Evolutionary conservation across 139 green algal species (phyloP), one percentile per base, ranked within the genome.

Genomic region (Micractinium conductrix): DNA sequence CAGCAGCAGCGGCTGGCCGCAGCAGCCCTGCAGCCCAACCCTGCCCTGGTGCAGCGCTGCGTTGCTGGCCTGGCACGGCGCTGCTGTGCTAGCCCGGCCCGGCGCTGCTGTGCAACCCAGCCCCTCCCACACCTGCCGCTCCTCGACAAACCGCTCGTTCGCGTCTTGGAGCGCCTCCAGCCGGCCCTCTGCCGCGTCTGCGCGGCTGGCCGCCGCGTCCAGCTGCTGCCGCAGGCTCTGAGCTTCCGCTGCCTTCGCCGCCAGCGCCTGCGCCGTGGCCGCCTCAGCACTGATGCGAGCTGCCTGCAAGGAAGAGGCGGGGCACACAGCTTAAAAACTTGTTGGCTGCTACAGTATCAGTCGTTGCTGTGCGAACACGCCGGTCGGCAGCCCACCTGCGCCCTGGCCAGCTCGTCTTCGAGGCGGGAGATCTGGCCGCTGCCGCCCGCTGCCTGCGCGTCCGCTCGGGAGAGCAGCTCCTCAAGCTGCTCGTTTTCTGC

Each of bases 401-500:
- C 67, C 7, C 48, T 53, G 8, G 79, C 79, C n/a, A 93, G 75
- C 45, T 81, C 81, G 16, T 89, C 88, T 70, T 91, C 81, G 68
- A 92, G 35, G 5, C 80, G 82, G 9, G 75, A 62, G 33, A 93
- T 80, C 75, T 93, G 80, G 33, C 63, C 65, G 67, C 53, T 40
- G 62, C 76, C 60, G 79, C 88, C 81, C 53, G 86, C 86, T 40
- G 87, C 83, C 53, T 53, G 67, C 22, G 84, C 81, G 53, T 96
- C 93, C 33, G 92, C 90, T 1, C 80, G 42, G 6, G 83, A 76
- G 76, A 96, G 86, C 86, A 96, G 84, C 35, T 96, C 93, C 84
- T 96, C 94, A 26, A 96, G 87, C 85, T 96, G 92, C 87, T 89
- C 63, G 68, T 95, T 95, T 87, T 97, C 92, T 37, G 76, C 89